Evolutionary conservation across 768 basidiomycete species (phyloP), one percentile per base, ranked within the genome.

Genomic region (Podaxis mareebaensis): DNA sequence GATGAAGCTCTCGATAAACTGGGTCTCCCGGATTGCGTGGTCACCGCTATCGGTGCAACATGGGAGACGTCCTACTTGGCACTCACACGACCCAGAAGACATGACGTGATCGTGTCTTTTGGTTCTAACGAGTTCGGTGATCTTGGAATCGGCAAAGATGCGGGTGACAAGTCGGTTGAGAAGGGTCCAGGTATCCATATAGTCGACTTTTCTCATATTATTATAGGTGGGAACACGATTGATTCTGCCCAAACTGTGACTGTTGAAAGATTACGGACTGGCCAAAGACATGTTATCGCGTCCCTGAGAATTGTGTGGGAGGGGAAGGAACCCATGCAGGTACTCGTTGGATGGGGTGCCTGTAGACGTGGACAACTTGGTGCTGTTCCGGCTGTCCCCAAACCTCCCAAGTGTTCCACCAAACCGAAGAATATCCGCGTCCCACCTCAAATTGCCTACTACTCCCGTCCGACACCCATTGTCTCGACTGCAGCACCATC

Each of bases 1-100:
- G 69, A 76, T 7, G 67, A 69, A 54, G 62, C 75, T 17, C 68
- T 83, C 1, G 69, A 76, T 4, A 67, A 69, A 54, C 61, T 75
- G 30, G 76, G 76, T 11, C 69, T 83, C 15, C 61, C 57, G 0
- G 79, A 75, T 4, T 87, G 87, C 72, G 67, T 73, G 17, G 75
- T 79, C 48, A 81, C 79, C 33, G 67, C 77, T 26, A 77, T 94
- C 15, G 85, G 85, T 13, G 85, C 89, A 0, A 81, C 87, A 49
- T 97, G 95, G 95, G 91, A 96, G 74, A 93, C 93, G 6, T 87
- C 87, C 57, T 93, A 90, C 68, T 74, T 93, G 51, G 88, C 87
- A 2, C 75, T 93, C 13, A 80, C 83, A 11, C 70, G 68, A 56
- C 66, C 71, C 15, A 77, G 71, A 5, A 69, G 70, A 26, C 70